These are phyloP conservation scores for Scenedesmus sp. DNA, from an alignment of 163 green algal genomes.

Conservation along the genomic window DNA sequence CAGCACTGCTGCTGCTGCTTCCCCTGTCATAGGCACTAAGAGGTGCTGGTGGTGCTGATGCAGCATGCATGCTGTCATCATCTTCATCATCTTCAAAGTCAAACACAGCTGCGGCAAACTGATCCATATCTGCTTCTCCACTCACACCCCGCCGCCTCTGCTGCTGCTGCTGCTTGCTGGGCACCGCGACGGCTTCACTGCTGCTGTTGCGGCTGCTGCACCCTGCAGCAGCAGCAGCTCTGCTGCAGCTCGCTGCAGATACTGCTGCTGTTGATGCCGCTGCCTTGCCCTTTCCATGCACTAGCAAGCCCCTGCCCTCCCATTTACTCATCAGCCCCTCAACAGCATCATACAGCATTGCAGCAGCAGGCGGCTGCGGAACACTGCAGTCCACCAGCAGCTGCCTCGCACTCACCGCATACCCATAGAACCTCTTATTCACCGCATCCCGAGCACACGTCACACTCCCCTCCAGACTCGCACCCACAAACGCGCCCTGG, in stretches of 20 bases:
- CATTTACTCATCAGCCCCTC: slow-evolving; percentile 6
- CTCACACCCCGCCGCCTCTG: not conserved
- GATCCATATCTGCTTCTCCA: not conserved
- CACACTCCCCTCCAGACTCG: slow-evolving; percentile 73
- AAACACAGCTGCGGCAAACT: slow-evolving; percentile 5
- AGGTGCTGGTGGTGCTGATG: slow-evolving; percentile 14
- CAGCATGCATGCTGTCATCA: not conserved
- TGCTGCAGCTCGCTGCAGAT: slow-evolving; percentile 16
- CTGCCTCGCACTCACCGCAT: slow-evolving; percentile 62
- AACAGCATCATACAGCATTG: slow-evolving; percentile 62
- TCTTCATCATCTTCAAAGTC: not conserved
- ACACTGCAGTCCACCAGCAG: slow-evolving; percentile 67
- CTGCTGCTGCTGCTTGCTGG: slow-evolving; percentile 19
- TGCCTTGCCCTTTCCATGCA: not conserved
- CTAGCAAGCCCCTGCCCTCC: not conserved
- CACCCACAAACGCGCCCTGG: slow-evolving; percentile 75
- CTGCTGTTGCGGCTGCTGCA: slow-evolving; percentile 28
- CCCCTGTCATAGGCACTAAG: slow-evolving; percentile 16
- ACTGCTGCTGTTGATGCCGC: not conserved
- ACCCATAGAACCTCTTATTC: slow-evolving; percentile 72
- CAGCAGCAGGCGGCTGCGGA: slow-evolving; percentile 64
- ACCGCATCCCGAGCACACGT: slow-evolving; percentile 62
- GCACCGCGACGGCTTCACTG: not conserved
- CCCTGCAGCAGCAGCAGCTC: not conserved
- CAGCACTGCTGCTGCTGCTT: slow-evolving; percentile 9